Conservation (phyloP, 1,284 basidiomycete species). For the Hemileia vastatrix region DNA sequence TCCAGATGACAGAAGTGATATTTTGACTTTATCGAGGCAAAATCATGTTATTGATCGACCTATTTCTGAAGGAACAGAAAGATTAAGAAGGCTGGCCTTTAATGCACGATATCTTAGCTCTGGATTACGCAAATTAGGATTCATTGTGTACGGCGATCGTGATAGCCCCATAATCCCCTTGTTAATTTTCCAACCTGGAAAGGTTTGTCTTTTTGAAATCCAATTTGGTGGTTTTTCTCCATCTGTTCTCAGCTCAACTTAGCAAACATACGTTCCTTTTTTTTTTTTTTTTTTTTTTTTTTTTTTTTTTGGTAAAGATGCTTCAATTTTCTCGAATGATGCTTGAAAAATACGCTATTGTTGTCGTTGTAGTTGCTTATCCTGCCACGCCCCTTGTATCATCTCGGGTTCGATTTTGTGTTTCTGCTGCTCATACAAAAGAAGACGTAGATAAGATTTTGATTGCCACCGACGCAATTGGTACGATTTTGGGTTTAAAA, state of each 20-base stretch:
- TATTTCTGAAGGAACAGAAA: slow-evolving; percentile 61
- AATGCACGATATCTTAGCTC: slow-evolving; percentile 84
- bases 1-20: slow-evolving; percentile 37
- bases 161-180: slow-evolving; percentile 90
- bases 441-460: slow-evolving; percentile 84
- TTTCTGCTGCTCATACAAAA: slow-evolving; percentile 91
- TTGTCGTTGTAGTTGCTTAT: slow-evolving; percentile 41
- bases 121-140: slow-evolving; percentile 82
- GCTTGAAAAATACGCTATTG: slow-evolving; percentile 26
- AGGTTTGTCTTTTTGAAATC: slow-evolving; percentile 64
- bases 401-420: slow-evolving; percentile 82
- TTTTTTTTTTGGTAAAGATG: background rate
- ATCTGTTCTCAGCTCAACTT: slow-evolving; percentile 36
- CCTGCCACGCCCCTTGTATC: slow-evolving; percentile 87
- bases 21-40: slow-evolving; percentile 27
- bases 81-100: slow-evolving; percentile 82
- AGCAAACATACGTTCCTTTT: background rate
- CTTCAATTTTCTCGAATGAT: background rate
- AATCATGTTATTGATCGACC: slow-evolving; percentile 23
- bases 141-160: slow-evolving; percentile 88
- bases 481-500: slow-evolving; percentile 67
- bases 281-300: background rate
- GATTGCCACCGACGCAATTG: slow-evolving; percentile 83
- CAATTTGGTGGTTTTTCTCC: background rate
- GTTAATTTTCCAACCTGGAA: slow-evolving; percentile 84